Conservation (phyloP, 495 filamentous ascomycete species). For the Hypoxylon fuscum region DNA sequence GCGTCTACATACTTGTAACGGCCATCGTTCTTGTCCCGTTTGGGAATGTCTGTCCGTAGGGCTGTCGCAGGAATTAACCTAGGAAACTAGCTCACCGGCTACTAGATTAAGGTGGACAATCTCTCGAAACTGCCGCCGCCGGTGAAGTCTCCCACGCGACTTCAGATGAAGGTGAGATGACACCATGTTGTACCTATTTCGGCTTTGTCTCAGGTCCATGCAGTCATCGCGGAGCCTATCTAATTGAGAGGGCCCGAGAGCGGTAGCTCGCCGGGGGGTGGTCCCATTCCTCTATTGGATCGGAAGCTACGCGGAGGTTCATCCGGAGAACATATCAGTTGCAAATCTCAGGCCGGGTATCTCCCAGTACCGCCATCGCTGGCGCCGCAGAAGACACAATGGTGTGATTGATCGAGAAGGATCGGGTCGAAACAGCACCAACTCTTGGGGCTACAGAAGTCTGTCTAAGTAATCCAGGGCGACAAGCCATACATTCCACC, state of each 20-base stretch:
- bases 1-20: conserved; percentile 30
- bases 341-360: conserved; percentile 22
- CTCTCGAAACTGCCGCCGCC: conserved; percentile 31
- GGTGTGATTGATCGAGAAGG: conserved; percentile 10
- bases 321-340: too few relatives aligned
- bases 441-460: conserved; percentile 3
- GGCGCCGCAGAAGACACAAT: background rate
- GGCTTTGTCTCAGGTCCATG: background rate
- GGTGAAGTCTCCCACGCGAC: conserved; percentile 19
- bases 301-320: too few relatives aligned
- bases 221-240: background rate
- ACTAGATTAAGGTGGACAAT: conserved; percentile 7
- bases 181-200: background rate
- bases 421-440: conserved; percentile 21
- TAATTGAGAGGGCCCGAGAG: background rate
- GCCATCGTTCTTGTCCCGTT: conserved; percentile 27
- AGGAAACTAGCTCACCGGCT: conserved; percentile 23
- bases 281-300: too few relatives aligned
- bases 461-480: conserved; percentile 14
- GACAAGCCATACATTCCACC: too few relatives aligned
- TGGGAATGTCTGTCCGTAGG: conserved; percentile 35
- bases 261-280: background rate
- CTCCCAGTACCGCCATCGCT: conserved; percentile 3
- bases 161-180: conserved; percentile 4
- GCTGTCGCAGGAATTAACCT: conserved; percentile 28